Base-by-base conservation (phyloP, 192 early-diverging fungal species). In the Linnemannia hyalina region DNA sequence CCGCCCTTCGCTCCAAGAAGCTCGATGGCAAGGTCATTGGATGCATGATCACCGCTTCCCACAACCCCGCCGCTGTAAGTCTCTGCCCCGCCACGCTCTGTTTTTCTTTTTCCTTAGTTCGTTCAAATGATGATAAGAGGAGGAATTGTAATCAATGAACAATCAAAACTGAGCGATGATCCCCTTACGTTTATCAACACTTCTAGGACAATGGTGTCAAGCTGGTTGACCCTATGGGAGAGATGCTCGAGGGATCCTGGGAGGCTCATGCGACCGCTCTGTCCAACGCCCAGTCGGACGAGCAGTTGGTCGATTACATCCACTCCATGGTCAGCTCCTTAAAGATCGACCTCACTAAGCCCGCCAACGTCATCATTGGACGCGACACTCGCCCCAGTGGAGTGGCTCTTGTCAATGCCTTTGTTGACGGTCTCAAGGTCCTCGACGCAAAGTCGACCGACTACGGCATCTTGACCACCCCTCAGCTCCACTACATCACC, bases 11-110 rank as follows among this genome's bases (percentile, higher is more conserved):
- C 76, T 99, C 98, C 41, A 96, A 97, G 88, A 95, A 92, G 85
- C 91, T 97, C 73, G 88, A 93, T 41, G 96, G 97, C 70, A 92
- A 94, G 77, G 91, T 89, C 71, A 97, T 99, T 78, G 99, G 99
- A 73, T 94, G 97, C 52, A 99, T 99, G 99, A 93, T 99, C 78
- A 99, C 99, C 63, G 99, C 99, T 44, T 99, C 98, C 40, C 99
- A 99, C 91, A 99, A 99, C 89, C 95, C 97, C 68, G 97, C 96
- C 89, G 87, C 85, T 77, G 96, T 96, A 90, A 80, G 70, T 54
- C 7, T 20, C 23, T 85, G 68, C 22, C 29, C 55, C 35, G 26
- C 6, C 26, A 47, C 75, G 68, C 47, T 29, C 55, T 68, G 26
- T 6, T 41, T 82, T 15, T 57, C n/a, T 46, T 46, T 46, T 15